Percentiles rank a stretch among this genome's conserved stretches.
Conservation (phyloP, 169 alveolate species). For the Eimeria maxima region DNA sequence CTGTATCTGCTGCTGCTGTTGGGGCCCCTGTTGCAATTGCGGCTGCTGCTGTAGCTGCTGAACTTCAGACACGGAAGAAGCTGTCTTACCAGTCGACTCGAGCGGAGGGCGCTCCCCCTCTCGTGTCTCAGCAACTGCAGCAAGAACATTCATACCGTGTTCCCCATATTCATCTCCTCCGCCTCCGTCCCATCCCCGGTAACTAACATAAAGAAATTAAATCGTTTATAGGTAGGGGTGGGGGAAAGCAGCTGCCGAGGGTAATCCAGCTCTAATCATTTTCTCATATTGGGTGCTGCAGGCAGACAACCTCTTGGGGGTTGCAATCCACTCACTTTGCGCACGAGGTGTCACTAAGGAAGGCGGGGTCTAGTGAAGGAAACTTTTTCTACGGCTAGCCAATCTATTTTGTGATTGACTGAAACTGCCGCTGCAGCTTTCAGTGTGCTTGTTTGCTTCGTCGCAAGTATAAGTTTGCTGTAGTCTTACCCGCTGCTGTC, state of each 20-base stretch:
- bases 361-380: neutral
- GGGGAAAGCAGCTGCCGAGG: neutral
- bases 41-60: constrained; percentile 15
- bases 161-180: neutral
- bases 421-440: neutral
- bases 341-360: neutral
- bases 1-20: neutral
- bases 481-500: neutral
- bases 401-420: neutral
- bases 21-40: neutral
- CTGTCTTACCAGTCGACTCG: neutral
- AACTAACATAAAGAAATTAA: too few relatives aligned
- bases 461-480: neutral
- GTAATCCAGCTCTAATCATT: neutral
- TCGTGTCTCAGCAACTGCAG: neutral
- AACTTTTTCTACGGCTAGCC: neutral
- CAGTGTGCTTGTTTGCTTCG: neutral
- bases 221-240: neutral
- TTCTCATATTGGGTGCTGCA: neutral
- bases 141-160: neutral
- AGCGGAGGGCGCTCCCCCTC: neutral
- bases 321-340: neutral
- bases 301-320: neutral
- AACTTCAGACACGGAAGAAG: neutral
- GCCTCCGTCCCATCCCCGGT: neutral